Evolutionary conservation across 2,329 filamentous ascomycete species (phyloP), one percentile per base, ranked within the genome.

Genomic region (Seiridium unicorne): DNA sequence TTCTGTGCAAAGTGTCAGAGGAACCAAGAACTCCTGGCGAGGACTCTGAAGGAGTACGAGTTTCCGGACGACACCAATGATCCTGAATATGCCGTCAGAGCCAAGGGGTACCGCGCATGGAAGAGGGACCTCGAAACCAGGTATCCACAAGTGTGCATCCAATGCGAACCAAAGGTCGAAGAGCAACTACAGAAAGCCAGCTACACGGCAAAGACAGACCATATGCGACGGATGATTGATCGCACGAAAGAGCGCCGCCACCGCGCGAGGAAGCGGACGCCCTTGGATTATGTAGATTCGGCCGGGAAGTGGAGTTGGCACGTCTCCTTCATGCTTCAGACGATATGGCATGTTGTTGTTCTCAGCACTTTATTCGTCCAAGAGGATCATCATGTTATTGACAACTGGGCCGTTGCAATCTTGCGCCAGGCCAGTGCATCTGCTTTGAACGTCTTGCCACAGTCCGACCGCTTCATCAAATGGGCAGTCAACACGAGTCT

Each of bases 121-220:
- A 88, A 89, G 62, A 82, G 81, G 62, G 82, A 88, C 56, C 81
- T 97, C 18, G 93, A 97, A 76, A 81, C 86, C 68, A 85, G 90
- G 55, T 98, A 97, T 70, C 95, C 95, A 0, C 92, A 95, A 70
- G 89, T 97, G 61, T 99, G 95, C 77, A 84, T 84, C 63, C 80
- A 86, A 51, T 99, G 95, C 74, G 89, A 91, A 64, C 89, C 88
- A 5, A 85, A 81, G 62, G 93, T 94, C 31, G 85, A 89, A 63
- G 78, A 83, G 42, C 84, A 87, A 62, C 87, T 97, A 57, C 82
- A 85, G 31, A 81, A 86, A 65, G 87, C 91, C 0, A 89, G 86
- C 7, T 96, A 96, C 71, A 89, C 88, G 38, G 93, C 93, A 35
- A 91, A 92, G 74, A 89, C 91, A n/a, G 92, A 96, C 66, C 85